Evolutionary conservation across 441 rosid genomes (phyloP).

Genomic region (Euphorbia celastroides): DNA sequence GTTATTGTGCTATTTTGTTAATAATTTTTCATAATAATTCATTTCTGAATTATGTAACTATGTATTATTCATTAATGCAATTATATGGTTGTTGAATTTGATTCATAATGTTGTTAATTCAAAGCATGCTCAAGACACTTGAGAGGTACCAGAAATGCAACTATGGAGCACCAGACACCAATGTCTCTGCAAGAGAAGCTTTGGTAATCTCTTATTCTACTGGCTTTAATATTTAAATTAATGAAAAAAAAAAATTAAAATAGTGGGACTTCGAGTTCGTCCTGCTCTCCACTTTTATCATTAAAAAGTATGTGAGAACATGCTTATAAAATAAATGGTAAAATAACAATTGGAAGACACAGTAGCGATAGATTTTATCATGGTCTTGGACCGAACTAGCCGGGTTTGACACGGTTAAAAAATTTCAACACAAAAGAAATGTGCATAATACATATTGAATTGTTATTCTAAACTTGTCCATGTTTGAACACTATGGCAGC

Average conservation of each 20-base stretch:
- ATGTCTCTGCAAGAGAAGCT: conserved; percentile 81
- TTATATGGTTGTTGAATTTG: not conserved
- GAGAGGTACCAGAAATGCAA: conserved; percentile 98
- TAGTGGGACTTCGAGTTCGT: too few relatives aligned
- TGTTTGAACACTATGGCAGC: conserved; percentile 9
- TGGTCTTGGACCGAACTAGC: too few relatives aligned
- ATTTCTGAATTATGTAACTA: not conserved
- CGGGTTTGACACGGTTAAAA: too few relatives aligned
- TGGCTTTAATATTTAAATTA: too few relatives aligned
- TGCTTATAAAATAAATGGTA: too few relatives aligned
- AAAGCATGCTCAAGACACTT: conserved; percentile 78
- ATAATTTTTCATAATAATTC: not conserved
- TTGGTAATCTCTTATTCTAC: conserved; percentile 50
- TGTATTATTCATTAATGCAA: not conserved
- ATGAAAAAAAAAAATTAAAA: too few relatives aligned
- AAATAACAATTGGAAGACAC: too few relatives aligned
- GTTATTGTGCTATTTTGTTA: too few relatives aligned
- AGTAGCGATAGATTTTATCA: too few relatives aligned
- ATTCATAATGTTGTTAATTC: not conserved
- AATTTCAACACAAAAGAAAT: not conserved
- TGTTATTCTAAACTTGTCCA: conserved; percentile 1
- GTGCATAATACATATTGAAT: not conserved
- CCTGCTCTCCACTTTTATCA: too few relatives aligned
- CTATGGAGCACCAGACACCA: conserved; percentile 91
- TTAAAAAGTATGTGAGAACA: too few relatives aligned